phyloP scores from a whole-genome alignment of 2,329 filamentous ascomycete species.

The Knoxdaviesia capensis region DNA sequence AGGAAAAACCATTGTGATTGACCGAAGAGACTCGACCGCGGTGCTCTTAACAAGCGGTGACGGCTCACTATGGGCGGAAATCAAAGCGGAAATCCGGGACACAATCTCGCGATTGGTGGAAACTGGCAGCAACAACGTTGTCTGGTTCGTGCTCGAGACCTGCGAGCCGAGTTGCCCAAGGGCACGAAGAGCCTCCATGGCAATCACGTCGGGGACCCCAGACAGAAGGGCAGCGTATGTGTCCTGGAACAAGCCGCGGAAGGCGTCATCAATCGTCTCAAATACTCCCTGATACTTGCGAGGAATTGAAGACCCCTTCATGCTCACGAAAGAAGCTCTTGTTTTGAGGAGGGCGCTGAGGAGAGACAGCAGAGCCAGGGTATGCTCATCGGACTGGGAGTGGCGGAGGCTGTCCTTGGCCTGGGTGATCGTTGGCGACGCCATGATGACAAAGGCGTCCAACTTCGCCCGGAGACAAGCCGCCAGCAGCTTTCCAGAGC shows the following conservation, averaged over 20 bases:
- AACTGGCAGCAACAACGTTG: too few relatives aligned
- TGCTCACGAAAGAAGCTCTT: too few relatives aligned
- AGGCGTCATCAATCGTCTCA: constrained; percentile 14
- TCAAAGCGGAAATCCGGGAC: too few relatives aligned
- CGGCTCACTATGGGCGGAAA: too few relatives aligned
- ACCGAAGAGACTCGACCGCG: constrained; percentile 11
- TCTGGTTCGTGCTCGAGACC: too few relatives aligned
- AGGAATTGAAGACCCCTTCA: too few relatives aligned
- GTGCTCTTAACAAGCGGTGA: too few relatives aligned
- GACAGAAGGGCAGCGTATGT: too few relatives aligned
- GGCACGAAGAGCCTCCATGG: too few relatives aligned
- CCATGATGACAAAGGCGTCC: constrained; percentile 25
- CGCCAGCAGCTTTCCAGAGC: constrained; percentile 30
- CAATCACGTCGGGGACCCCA: too few relatives aligned
- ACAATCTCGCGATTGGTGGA: too few relatives aligned
- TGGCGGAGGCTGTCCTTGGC: constrained; percentile 29
- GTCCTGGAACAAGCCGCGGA: constrained; percentile 20
- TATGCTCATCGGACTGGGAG: constrained; percentile 27
- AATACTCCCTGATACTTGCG: constrained; percentile 7
- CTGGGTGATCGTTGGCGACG: constrained; percentile 24
- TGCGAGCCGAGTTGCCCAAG: too few relatives aligned
- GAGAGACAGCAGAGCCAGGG: constrained; percentile 28
- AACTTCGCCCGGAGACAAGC: constrained; percentile 27
- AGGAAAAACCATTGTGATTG: constrained; percentile 11
- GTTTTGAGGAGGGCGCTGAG: constrained; percentile 24